A percentile compares a stretch with the other conserved stretches of the same genome.
phyloP scores from a whole-genome alignment of 2,329 filamentous ascomycete genomes.

The Macrophomina phaseolina region DNA sequence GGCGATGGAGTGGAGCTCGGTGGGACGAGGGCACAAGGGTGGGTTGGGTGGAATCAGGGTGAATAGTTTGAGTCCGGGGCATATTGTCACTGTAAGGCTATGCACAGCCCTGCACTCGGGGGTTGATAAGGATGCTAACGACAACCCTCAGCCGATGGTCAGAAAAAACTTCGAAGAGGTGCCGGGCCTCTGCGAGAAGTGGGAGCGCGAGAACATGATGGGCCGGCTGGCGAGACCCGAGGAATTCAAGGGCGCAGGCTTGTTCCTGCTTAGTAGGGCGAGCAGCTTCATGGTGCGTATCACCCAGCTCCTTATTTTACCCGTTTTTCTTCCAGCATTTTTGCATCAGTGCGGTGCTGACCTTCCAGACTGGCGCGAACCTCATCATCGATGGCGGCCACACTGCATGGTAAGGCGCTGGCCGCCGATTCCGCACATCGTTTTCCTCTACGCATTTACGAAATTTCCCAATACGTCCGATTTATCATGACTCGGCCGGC shows the following conservation, averaged over 20 bases:
- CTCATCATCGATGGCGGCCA: conserved; percentile 43
- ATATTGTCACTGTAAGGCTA: conserved; percentile 66
- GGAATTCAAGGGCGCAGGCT: conserved; percentile 42
- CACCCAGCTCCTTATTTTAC: neutral
- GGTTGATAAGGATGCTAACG: neutral
- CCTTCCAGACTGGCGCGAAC: conserved; percentile 38
- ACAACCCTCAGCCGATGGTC: conserved; percentile 68
- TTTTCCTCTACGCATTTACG: neutral
- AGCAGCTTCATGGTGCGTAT: conserved; percentile 43
- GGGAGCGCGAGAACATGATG: conserved; percentile 85
- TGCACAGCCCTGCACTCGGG: neutral
- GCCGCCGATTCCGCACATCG: neutral
- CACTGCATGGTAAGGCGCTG: conserved; percentile 38
- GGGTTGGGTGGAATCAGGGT: conserved; percentile 73
- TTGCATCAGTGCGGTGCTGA: neutral
- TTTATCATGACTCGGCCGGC: neutral
- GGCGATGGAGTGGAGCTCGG: conserved; percentile 68
- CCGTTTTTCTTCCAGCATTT: neutral
- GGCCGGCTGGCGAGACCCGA: conserved; percentile 46
- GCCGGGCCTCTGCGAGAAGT: conserved; percentile 65
- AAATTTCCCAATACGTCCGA: neutral
- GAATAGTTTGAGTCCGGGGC: conserved; percentile 79
- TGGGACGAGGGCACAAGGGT: conserved; percentile 31
- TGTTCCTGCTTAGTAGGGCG: conserved; percentile 43
- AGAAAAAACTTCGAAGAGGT: conserved; percentile 75